Evolutionary conservation across 2,329 filamentous ascomycete species (phyloP).

Genomic region (Botrytis aclada): DNA sequence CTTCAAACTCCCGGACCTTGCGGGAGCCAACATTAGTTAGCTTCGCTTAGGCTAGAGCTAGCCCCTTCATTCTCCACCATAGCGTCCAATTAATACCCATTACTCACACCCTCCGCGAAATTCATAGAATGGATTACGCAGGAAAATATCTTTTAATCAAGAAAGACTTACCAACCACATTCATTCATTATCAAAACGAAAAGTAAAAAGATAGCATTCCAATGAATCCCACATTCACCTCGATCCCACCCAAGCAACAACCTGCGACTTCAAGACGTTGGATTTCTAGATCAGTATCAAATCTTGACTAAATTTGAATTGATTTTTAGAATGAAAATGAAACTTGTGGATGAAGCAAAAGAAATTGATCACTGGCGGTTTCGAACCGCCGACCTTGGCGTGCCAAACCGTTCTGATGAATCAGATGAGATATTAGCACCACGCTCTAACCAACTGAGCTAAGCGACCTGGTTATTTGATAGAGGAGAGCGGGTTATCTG

Average conservation of each 20-base stretch:
- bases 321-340: background rate
- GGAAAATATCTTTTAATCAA: background rate
- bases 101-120: background rate
- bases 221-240: background rate
- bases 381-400: conserved; percentile 9
- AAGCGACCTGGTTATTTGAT: background rate
- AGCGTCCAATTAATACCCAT: background rate
- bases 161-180: background rate
- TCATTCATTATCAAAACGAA: background rate
- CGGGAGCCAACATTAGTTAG: background rate
- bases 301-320: background rate
- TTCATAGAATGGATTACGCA: background rate
- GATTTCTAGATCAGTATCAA: no score
- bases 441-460: conserved; percentile 14
- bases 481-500: fast-evolving
- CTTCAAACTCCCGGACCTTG: background rate
- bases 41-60: background rate
- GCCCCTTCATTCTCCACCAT: conserved; percentile 1
- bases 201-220: background rate
- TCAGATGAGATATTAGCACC: background rate
- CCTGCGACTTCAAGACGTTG: background rate
- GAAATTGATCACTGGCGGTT: background rate
- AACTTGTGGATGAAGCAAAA: background rate
- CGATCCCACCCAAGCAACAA: background rate
- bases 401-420: background rate